Percentiles rank a stretch among this genome's conserved stretches.
Evolutionary conservation across 2,329 filamentous ascomycete species (phyloP).

Genomic region (Beauveria sp.): DNA sequence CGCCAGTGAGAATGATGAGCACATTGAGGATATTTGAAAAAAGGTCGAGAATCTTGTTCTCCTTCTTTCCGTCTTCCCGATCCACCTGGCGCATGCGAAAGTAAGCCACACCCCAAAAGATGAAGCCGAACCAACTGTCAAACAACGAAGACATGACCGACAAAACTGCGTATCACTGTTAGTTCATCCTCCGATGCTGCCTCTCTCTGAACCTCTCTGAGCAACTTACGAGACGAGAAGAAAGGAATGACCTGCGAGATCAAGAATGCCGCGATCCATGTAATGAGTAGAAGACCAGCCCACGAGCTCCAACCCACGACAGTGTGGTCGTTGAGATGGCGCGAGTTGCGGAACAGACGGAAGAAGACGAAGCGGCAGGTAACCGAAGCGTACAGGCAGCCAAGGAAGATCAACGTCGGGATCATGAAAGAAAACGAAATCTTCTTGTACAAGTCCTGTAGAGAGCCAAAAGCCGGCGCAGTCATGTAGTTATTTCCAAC

Average conservation of each 20-base stretch:
- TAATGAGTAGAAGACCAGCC: constrained; percentile 59
- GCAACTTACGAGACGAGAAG: constrained; percentile 62
- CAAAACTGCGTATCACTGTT: constrained; percentile 36
- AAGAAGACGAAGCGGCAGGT: constrained; percentile 89
- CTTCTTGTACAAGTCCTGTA: constrained; percentile 76
- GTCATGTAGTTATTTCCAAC: constrained; percentile 79
- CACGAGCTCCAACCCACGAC: constrained; percentile 73
- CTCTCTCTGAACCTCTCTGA: not conserved
- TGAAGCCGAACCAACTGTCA: constrained; percentile 90
- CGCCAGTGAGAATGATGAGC: constrained; percentile 62
- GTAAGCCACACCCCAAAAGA: constrained; percentile 85
- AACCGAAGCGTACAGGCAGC: constrained; percentile 84
- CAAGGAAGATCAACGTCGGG: constrained; percentile 85
- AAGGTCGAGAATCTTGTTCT: constrained; percentile 42
- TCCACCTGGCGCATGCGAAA: constrained; percentile 67
- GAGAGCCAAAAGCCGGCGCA: constrained; percentile 76
- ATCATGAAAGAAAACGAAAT: constrained; percentile 92
- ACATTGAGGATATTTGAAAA: constrained; percentile 61
- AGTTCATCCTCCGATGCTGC: not conserved
- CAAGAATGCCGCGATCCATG: constrained; percentile 85
- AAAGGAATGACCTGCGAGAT: constrained; percentile 92
- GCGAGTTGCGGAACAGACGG: constrained; percentile 71
- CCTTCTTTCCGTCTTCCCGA: constrained; percentile 41
- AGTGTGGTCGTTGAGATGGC: constrained; percentile 75
- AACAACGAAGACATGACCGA: constrained; percentile 81